Percentiles rank a stretch among this genome's conserved stretches.
These are phyloP conservation scores for Zasmidium angulare DNA, from an alignment of 2,329 filamentous ascomycete genomes.

Conservation along the genomic window DNA sequence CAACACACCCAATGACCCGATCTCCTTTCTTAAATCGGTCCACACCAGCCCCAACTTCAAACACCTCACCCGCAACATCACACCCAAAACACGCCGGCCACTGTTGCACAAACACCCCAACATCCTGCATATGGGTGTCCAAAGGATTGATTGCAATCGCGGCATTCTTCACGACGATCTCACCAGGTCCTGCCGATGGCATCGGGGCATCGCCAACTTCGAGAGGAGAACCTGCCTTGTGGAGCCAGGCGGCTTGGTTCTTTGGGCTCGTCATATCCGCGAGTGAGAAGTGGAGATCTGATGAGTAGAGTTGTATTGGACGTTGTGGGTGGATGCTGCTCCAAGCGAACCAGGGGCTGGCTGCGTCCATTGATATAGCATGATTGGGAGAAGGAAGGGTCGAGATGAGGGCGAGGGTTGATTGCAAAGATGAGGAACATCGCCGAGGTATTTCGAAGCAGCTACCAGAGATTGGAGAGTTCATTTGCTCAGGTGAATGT, in stretches of 20 bases:
- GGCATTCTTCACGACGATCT: slow-evolving; percentile 29
- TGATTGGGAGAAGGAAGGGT: background rate
- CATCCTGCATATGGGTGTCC: slow-evolving; percentile 24
- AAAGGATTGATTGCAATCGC: slow-evolving; percentile 32
- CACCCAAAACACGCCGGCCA: slow-evolving; percentile 31
- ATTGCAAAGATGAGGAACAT: background rate
- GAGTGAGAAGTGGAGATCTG: background rate
- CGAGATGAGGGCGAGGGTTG: background rate
- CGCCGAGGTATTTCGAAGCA: background rate
- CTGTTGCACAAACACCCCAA: slow-evolving; percentile 19
- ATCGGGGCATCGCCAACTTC: slow-evolving; percentile 24
- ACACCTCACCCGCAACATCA: slow-evolving; percentile 32
- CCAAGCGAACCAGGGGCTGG: background rate
- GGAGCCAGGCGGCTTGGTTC: slow-evolving; percentile 12
- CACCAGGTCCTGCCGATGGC: slow-evolving; percentile 24
- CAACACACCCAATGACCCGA: slow-evolving; percentile 23
- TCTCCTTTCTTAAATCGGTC: slow-evolving; percentile 26
- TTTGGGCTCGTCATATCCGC: background rate
- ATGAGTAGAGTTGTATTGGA: background rate
- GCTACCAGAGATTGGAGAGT: too few species aligned
- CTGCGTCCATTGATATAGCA: background rate
- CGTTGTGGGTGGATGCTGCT: background rate
- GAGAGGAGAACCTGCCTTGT: slow-evolving; percentile 13
- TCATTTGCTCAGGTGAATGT: too few species aligned
- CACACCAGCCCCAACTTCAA: slow-evolving; percentile 28